phyloP scores from a whole-genome alignment of 1,284 basidiomycete genomes.

The Puccinia polysora region DNA sequence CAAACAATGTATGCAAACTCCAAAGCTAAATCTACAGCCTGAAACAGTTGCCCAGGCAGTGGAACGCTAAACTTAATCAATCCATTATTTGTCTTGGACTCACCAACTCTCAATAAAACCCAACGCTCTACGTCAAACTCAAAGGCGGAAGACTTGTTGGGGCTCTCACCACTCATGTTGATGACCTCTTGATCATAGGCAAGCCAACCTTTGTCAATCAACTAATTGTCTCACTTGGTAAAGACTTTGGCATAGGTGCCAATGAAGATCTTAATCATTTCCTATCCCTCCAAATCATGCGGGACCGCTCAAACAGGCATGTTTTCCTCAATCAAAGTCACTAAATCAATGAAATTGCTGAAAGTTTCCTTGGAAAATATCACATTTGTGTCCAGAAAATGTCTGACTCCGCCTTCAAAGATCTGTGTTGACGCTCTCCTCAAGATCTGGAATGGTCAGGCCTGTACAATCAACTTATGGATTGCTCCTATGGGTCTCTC shows the following conservation, averaged over 20 bases:
- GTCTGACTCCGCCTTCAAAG: too few species aligned
- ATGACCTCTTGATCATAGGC: neutral
- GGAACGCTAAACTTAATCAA: neutral
- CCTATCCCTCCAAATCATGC: neutral
- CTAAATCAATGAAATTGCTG: neutral
- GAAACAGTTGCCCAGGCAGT: conserved; percentile 3
- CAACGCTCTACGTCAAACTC: neutral
- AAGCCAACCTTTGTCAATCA: neutral
- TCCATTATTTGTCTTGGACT: neutral
- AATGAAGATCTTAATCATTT: conserved; percentile 1
- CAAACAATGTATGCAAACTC: neutral
- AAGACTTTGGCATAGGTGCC: too few species aligned
- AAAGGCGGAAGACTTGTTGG: neutral
- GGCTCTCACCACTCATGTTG: conserved; percentile 9
- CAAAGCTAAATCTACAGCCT: neutral
- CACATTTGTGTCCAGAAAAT: neutral
- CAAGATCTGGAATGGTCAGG: too few species aligned
- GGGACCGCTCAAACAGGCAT: neutral
- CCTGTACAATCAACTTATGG: too few species aligned
- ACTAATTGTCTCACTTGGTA: neutral
- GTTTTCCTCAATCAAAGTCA: conserved; percentile 6
- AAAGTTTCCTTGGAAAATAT: neutral
- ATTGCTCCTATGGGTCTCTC: too few species aligned
- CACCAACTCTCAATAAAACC: too few species aligned
- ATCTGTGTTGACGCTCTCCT: too few species aligned